Evolutionary conservation across 441 rosid species (phyloP), one percentile per base, ranked within the genome.

Genomic region (Brassica hybrid): DNA sequence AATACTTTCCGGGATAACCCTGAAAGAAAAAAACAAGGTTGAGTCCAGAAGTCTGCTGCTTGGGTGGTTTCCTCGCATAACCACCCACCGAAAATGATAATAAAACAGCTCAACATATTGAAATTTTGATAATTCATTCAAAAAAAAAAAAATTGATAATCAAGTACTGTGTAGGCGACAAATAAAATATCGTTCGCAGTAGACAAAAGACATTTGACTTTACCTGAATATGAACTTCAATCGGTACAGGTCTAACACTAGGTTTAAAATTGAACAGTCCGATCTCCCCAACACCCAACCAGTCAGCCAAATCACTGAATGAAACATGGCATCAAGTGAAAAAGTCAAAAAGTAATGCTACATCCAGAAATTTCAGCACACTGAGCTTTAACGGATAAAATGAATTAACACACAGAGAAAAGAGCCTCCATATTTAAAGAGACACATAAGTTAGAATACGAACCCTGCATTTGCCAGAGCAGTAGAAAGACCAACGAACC

Each of bases 231-330:
- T 96, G 99, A 76, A 96, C 98, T 90, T 94, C 98, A 77, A 96
- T 94, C 27, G 99, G 99, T 65, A 94, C 99, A 73, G 99, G 99
- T 84, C 99, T 89, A 81, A 96, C 99, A 83, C 99, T 96, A 75
- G 98, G 98, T 87, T 96, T 96, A 80, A 96, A 96, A 84, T 96
- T 96, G 92, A 94, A 96, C 69, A 96, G 93, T 79, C 99, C 98
- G 6, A 84, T 81, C 79, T 96, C 99, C 65, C 87, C 92, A 81
- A 96, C 98, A 77, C 98, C 99, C 89, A 96, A 80, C 99, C 99
- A 96, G 83, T 94, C 99, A 80, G 96, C 97, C 89, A 96, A 86
- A 85, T 96, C 97, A 81, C 99, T 94, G 80, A 41, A 83, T 38
- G 63, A 79, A 27, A 76, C 19, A 76, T 25, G 66, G 41, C 30